These are phyloP conservation scores for Oropetium thomaeum DNA, from an alignment of 176 grass and related monocot genomes.

Conservation along the genomic window DNA sequence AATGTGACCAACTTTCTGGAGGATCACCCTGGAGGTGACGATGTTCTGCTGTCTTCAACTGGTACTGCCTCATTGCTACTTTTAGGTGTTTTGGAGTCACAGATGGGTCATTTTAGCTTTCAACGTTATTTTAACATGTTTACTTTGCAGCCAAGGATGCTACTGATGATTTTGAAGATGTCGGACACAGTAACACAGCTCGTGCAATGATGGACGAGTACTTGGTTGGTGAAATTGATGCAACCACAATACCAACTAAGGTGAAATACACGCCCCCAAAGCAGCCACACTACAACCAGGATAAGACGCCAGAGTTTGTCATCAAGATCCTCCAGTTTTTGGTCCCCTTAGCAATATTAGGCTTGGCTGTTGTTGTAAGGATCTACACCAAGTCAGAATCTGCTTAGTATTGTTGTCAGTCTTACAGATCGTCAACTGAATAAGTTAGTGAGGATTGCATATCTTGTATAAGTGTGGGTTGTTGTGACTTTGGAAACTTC, in stretches of 20 bases:
- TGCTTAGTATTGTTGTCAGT: slow-evolving; percentile 10
- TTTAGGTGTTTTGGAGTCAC: background rate
- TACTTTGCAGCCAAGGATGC: slow-evolving; percentile 62
- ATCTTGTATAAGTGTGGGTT: slow-evolving; percentile 21
- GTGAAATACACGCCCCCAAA: slow-evolving; percentile 84
- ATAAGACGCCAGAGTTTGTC: slow-evolving; percentile 76
- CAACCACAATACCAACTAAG: slow-evolving; percentile 71
- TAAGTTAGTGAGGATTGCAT: slow-evolving; percentile 40
- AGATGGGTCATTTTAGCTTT: slow-evolving; percentile 1
- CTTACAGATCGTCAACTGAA: slow-evolving; percentile 23
- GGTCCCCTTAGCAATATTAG: slow-evolving; percentile 75
- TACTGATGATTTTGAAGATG: slow-evolving; percentile 70
- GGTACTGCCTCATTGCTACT: slow-evolving; percentile 42
- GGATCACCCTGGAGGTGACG: slow-evolving; percentile 96
- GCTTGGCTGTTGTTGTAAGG: slow-evolving; percentile 67
- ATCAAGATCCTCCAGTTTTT: slow-evolving; percentile 92
- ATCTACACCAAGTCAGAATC: slow-evolving; percentile 85
- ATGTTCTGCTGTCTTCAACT: slow-evolving; percentile 82
- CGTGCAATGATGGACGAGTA: slow-evolving; percentile 78
- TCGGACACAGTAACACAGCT: slow-evolving; percentile 68
- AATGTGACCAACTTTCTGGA: slow-evolving; percentile 96
- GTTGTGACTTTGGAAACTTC: slow-evolving; percentile 24
- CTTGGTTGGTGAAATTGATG: slow-evolving; percentile 54
- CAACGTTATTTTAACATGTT: background rate
- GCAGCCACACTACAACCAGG: slow-evolving; percentile 90